Base-by-base conservation (phyloP, 2,329 filamentous ascomycete genomes). In the Sporothrix euskadiensis region DNA sequence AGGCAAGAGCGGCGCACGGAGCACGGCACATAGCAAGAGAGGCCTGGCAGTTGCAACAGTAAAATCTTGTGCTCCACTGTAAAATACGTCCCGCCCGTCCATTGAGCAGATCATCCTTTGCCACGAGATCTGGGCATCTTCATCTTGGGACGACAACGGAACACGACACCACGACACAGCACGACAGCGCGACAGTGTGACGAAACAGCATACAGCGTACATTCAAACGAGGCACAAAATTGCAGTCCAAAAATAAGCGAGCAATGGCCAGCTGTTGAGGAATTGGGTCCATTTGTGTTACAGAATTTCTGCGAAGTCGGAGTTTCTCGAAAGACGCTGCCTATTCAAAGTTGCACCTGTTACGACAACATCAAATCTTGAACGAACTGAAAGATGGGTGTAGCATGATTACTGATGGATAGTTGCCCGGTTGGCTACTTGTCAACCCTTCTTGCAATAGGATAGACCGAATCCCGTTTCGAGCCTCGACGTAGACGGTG, bases 31-130 rank as follows among this genome's bases (percentile, higher is more conserved):
- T 68, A 35, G 35, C 65, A 44, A 52, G 26, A 68, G 44, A 52
- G 44, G 65, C 26, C 41, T 68, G 30, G 65, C 65, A 52, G 26
- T 68, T 68, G 65, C 7, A 19, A 35, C 39, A 30, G 65, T 19
- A 19, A 35, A 61, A 14, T 61, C n/a, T 4, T 30, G 57, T 32
- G 65, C 65, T 68, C 44, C 44, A 68, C 65, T 68, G 44, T 49
- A 49, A 44, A 22, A 22, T 19, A 22, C 63, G 63, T 49, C 63
- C 63, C 65, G 26, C 61, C 39, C 14, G 26, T 68, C 44, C 26
- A 52, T 47, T 9, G 14, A 12, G n/a, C 35, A 68, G 65, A 68
- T 68, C 65, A 35, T 30, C 65, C 26, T 30, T 68, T 66, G 65
- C 65, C 26, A 68, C 26, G 47, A 52, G 41, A 68, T 52, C 65